These are phyloP conservation scores for Macroventuria anomochaeta DNA, from an alignment of 2,329 filamentous ascomycete genomes.

Conservation along the genomic window DNA sequence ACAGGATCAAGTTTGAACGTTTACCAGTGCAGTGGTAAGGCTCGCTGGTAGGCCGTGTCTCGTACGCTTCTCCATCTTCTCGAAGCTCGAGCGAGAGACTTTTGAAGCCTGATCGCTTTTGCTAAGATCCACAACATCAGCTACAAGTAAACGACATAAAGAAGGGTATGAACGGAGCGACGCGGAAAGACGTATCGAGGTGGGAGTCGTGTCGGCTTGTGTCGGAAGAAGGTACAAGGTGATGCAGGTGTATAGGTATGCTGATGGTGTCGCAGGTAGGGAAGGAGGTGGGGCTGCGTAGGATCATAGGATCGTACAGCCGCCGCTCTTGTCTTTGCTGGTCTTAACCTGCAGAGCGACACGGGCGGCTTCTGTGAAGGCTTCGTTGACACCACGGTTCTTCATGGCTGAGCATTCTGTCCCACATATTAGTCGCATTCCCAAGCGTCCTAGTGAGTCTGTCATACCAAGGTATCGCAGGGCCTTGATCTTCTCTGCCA, in stretches of 20 bases:
- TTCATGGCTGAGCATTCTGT: constrained; percentile 96
- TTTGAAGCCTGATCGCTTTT: neutral
- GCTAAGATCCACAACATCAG: constrained; percentile 11
- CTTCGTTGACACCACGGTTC: constrained; percentile 97
- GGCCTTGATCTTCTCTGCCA: constrained; percentile 89
- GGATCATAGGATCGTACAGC: constrained; percentile 47
- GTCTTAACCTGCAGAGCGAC: constrained; percentile 74
- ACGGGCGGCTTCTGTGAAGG: constrained; percentile 95
- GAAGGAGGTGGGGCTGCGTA: constrained; percentile 7
- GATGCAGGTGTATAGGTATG: constrained; percentile 1
- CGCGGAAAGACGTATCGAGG: constrained; percentile 1
- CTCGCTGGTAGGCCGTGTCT: neutral
- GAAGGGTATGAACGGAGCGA: constrained; percentile 22
- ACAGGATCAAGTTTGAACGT: neutral
- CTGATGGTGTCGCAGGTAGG: neutral
- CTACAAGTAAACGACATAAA: constrained; percentile 13
- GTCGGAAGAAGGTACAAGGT: neutral
- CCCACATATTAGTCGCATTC: constrained; percentile 13
- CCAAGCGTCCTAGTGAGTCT: too few relatives aligned
- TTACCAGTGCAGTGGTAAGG: neutral
- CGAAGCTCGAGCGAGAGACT: neutral
- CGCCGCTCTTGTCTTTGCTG: constrained; percentile 55
- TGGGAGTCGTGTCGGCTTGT: constrained; percentile 4
- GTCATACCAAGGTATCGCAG: constrained; percentile 81
- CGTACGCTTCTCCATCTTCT: neutral